Conservation (phyloP, 805 yeast genomes). For the Groenewaldozyma tartarivorans region DNA sequence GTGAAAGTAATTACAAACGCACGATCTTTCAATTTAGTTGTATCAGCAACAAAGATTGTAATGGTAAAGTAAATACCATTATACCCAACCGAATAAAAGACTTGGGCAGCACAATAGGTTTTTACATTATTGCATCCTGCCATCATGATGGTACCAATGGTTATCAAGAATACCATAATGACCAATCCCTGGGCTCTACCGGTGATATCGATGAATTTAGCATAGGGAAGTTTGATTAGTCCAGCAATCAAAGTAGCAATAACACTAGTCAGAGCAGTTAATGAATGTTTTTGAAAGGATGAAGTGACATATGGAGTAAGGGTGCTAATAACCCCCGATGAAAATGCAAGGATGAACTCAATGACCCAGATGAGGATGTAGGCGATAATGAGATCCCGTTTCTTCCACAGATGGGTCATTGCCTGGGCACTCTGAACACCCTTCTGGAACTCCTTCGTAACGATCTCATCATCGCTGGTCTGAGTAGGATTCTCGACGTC, state of each 20-base stretch:
- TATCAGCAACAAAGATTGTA: too few species aligned
- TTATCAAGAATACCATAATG: constrained; percentile 39
- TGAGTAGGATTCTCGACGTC: too few species aligned
- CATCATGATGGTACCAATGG: constrained; percentile 47
- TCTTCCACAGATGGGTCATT: constrained; percentile 26
- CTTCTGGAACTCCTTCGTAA: constrained; percentile 3
- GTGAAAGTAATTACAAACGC: too few species aligned
- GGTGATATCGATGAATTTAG: constrained; percentile 46
- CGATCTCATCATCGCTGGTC: not conserved
- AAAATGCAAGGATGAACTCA: constrained; percentile 27
- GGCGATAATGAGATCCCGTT: constrained; percentile 20
- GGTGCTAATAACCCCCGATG: constrained; percentile 19
- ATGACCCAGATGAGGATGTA: constrained; percentile 30
- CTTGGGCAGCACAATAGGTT: constrained; percentile 44
- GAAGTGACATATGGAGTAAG: constrained; percentile 18
- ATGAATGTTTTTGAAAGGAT: constrained; percentile 17
- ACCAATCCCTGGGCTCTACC: constrained; percentile 44
- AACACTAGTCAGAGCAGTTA: constrained; percentile 24
- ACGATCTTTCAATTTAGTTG: too few species aligned
- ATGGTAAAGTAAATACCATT: constrained; percentile 47
- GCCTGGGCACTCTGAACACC: constrained; percentile 26
- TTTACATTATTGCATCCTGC: constrained; percentile 45
- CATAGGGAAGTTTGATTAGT: constrained; percentile 24
- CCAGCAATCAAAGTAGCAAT: too few species aligned
- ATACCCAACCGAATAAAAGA: constrained; percentile 37